Conservation (phyloP, 2,329 filamentous ascomycete species). For the Calonectria leucothoes region DNA sequence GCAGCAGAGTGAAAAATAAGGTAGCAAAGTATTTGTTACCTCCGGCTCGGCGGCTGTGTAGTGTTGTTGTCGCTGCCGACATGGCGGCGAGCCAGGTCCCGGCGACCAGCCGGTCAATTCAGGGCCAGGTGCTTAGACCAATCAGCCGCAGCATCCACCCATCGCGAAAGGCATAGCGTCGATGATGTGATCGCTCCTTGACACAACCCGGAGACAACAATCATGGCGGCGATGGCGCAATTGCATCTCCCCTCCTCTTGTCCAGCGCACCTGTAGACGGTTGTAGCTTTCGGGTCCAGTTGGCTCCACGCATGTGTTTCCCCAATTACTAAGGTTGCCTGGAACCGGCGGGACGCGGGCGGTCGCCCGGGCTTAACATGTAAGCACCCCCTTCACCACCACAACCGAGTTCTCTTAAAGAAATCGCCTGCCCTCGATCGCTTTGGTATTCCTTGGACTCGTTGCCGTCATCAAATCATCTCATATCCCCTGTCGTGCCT, state of each 20-base stretch:
- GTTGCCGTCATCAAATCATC: constrained; percentile 31
- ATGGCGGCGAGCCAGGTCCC: constrained; percentile 39
- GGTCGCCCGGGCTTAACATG: constrained; percentile 43
- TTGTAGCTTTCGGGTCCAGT: constrained; percentile 28
- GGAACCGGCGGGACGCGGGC: constrained; percentile 37
- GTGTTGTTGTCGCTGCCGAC: constrained; percentile 32
- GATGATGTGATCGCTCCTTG: constrained; percentile 63
- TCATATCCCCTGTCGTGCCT: constrained; percentile 31
- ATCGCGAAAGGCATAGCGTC: constrained; percentile 63
- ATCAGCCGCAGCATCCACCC: constrained; percentile 47
- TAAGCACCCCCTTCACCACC: constrained; percentile 38
- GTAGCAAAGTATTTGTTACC: constrained; percentile 32
- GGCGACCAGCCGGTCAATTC: constrained; percentile 37
- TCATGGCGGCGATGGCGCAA: constrained; percentile 52
- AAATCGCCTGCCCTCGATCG: constrained; percentile 39
- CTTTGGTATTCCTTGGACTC: constrained; percentile 34
- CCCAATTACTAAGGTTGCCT: constrained; percentile 42
- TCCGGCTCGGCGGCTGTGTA: constrained; percentile 42
- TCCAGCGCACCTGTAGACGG: constrained; percentile 33
- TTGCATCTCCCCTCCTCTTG: constrained; percentile 42
- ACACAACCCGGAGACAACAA: constrained; percentile 44
- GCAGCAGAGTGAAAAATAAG: constrained; percentile 3
- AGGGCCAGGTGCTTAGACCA: constrained; percentile 43
- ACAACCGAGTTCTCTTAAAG: constrained; percentile 38
- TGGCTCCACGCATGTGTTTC: constrained; percentile 35